Evolutionary conservation across 148 eudicot genomes (phyloP), one percentile per base, ranked within the genome.

Genomic region (Diospyros kaki): DNA sequence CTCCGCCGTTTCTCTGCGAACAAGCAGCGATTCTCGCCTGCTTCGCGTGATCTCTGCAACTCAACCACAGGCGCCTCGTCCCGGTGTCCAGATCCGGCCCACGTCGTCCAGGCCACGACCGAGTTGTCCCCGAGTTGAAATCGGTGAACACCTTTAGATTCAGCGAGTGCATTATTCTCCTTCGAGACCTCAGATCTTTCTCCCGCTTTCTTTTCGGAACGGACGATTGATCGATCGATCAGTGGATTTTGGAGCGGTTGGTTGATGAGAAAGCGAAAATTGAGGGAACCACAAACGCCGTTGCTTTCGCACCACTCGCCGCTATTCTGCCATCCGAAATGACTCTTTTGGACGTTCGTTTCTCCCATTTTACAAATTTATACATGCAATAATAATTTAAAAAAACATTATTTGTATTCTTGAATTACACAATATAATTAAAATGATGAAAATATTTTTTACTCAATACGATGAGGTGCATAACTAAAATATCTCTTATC

Each of bases 111-210:
- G 80, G 60, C 65, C 76, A 74, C 52, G 55, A 69, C 64, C 76
- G 63, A 71, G 68, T 46, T 46, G 73, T 68, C 54, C 81, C 84
- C 18, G 81, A 74, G 41, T 74, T 81, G 62, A 87, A 84, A 82
- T 89, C 86, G 2, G 84, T 69, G 48, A 82, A 83, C 75, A 83
- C 41, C 73, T 87, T 88, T 15, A 87, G 73, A 40, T 83, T 82
- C 62, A 90, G 74, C 58, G 95, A 86, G 63, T 87, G 91, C 93
- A 90, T 92, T 56, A 28, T 28, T 28, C 28, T 71, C 83, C 52
- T 48, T n/a, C 39, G 15, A 8, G 4, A 1, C 28, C 51, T 45
- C 4, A 39, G 5, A 63, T 58, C 54, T 63, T 71, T 77, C 75
- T 64, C 61, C 17, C 46, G 51, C 64, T 77, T 42, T 17, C 59